Evolutionary conservation across 2,329 filamentous ascomycete species (phyloP), one percentile per base, ranked within the genome.

Genomic region (Verticillium klebahnii): DNA sequence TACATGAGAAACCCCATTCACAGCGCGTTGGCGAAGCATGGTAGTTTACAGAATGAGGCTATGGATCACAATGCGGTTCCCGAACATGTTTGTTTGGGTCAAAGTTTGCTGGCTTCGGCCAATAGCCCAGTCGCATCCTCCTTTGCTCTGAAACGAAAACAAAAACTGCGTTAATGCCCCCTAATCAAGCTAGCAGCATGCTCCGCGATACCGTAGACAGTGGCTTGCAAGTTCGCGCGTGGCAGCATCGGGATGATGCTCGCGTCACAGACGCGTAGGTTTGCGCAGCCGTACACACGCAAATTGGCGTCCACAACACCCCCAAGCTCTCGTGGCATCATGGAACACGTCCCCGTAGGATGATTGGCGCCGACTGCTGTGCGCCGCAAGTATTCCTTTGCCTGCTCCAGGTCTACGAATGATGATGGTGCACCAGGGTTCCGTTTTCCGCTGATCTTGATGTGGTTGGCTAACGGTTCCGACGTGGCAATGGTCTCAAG

Each of bases 261-360:
- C 5, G 78, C 76, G 66, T 82, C 80, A 6, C 78, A 78, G 37
- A 82, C 70, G 23, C 80, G 73, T 56, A 83, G 68, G 55, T 78
- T 77, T 56, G 71, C 69, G 14, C 74, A 75, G 2, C 80, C 80
- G 61, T 80, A 79, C 0, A 82, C 80, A 39, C 73, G 69, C 36
- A 82, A 67, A 34, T 74, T 68, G n/a, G 74, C 67, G 62, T 80
- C 76, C 1, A 82, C 80, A 2, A 82, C 80, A 52, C 80, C 80
- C 6, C 77, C 78, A 4, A 73, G 69, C 36, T 76, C 75, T 32
- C 71, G 68, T 3, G 79, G 78, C 81, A 83, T 83, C 81, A 83
- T 83, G n/a, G 78, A 75, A 57, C 78, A 76, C 34, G 79, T 83
- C 14, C 83, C 78, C 5, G 74, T 69, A 0, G 79, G 75, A 67